Conservation (phyloP, 1,284 basidiomycete genomes). For the Rhodotorula sp. region DNA sequence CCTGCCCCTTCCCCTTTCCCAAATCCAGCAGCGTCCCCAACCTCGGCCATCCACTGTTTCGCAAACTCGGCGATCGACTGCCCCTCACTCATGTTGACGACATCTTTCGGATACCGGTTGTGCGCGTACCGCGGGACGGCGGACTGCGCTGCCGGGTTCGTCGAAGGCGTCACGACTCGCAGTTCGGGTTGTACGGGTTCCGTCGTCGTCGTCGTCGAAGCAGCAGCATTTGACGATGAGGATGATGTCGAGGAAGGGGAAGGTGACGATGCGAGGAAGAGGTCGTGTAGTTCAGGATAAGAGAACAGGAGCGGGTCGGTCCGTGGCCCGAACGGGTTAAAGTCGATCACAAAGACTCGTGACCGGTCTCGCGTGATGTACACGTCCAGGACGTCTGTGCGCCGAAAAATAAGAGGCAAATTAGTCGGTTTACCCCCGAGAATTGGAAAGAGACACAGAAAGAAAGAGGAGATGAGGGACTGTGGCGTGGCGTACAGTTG, state of each 20-base stretch:
- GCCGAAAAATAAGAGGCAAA: too few species aligned
- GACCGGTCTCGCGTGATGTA: slow-evolving; percentile 76
- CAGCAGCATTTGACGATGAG: not conserved
- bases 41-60: slow-evolving; percentile 18
- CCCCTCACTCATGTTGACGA: slow-evolving; percentile 72
- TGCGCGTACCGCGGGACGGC: slow-evolving; percentile 74
- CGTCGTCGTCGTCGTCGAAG: not conserved
- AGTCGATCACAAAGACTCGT: slow-evolving; percentile 77
- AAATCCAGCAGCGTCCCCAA: slow-evolving; percentile 6
- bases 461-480: not conserved
- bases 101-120: slow-evolving; percentile 91
- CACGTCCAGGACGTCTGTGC: slow-evolving; percentile 81
- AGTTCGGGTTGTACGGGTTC: slow-evolving; percentile 56
- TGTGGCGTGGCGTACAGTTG: slow-evolving; percentile 64
- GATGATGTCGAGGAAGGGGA: slow-evolving; percentile 47
- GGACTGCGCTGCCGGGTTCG: slow-evolving; percentile 58
- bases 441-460: not conserved
- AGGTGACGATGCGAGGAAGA: slow-evolving; percentile 47
- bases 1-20: not conserved
- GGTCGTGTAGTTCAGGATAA: slow-evolving; percentile 67
- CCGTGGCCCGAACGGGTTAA: slow-evolving; percentile 79
- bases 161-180: slow-evolving; percentile 64
- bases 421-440: not conserved
- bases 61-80: slow-evolving; percentile 67
- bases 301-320: slow-evolving; percentile 85